Evolutionary conservation across 106 monocot genomes (phyloP).

Genomic region (Acorus calamus): DNA sequence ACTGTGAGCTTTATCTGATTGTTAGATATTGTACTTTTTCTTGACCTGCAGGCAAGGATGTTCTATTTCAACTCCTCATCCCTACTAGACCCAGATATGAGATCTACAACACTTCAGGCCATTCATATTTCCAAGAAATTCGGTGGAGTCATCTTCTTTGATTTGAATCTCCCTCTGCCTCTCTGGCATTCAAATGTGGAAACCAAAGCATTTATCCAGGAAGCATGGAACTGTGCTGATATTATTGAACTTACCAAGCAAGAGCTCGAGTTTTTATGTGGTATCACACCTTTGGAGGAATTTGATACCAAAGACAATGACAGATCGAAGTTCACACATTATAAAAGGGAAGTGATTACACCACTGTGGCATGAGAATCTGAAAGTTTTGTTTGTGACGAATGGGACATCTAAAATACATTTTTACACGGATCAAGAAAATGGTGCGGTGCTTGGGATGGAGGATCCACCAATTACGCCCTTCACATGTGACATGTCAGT

Average conservation of each 20-base stretch:
- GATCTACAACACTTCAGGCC: slow-evolving; percentile 44
- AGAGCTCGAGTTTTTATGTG: slow-evolving; percentile 72
- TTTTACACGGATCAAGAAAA: slow-evolving; percentile 63
- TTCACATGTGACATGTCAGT: slow-evolving; percentile 82
- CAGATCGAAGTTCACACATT: slow-evolving; percentile 57
- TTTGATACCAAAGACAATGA: slow-evolving; percentile 69
- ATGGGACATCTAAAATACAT: slow-evolving; percentile 82
- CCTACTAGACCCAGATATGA: slow-evolving; percentile 43
- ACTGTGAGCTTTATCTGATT: no score
- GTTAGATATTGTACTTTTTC: no score
- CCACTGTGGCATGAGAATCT: slow-evolving; percentile 73
- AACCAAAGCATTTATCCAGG: slow-evolving; percentile 37
- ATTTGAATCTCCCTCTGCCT: slow-evolving; percentile 66
- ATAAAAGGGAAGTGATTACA: slow-evolving; percentile 39
- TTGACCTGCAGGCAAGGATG: slow-evolving; percentile 70
- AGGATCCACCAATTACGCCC: slow-evolving; percentile 76
- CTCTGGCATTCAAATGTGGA: slow-evolving; percentile 66
- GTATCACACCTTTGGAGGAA: slow-evolving; percentile 41
- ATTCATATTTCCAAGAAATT: slow-evolving; percentile 53
- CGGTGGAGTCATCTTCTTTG: slow-evolving; percentile 62
- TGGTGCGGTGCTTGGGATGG: slow-evolving; percentile 69
- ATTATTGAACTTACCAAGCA: slow-evolving; percentile 80
- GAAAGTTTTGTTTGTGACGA: slow-evolving; percentile 73
- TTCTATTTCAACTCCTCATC: slow-evolving; percentile 85
- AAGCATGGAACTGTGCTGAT: slow-evolving; percentile 63